These are phyloP conservation scores for Aspergillus kassunensis DNA, from an alignment of 495 filamentous ascomycete species.

Conservation along the genomic window DNA sequence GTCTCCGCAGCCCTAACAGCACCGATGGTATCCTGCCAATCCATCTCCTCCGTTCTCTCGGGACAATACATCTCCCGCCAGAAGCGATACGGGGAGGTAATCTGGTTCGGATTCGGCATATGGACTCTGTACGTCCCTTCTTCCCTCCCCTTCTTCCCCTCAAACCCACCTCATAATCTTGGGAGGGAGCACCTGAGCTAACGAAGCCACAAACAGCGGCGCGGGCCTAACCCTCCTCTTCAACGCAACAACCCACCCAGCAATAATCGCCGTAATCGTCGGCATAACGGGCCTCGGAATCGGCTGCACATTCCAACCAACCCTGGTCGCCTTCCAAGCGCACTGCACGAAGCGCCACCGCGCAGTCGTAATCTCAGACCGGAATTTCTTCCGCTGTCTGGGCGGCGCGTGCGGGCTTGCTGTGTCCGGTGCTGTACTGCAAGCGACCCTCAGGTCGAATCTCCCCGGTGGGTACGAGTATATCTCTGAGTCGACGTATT, in stretches of 20 bases:
- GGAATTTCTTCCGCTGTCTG: conserved; percentile 60
- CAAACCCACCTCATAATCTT: too few species aligned
- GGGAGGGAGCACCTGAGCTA: not conserved
- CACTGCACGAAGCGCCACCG: conserved; percentile 55
- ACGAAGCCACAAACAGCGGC: conserved; percentile 29
- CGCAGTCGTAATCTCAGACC: conserved; percentile 57
- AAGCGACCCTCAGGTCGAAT: conserved; percentile 44
- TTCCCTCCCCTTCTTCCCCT: not conserved
- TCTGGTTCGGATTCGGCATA: conserved; percentile 51
- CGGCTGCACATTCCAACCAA: conserved; percentile 58
- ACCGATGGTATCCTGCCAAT: conserved; percentile 52
- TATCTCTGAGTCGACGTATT: conserved; percentile 41
- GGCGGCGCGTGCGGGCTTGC: conserved; percentile 59
- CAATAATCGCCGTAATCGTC: conserved; percentile 51
- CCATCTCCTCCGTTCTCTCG: conserved; percentile 46
- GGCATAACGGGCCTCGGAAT: conserved; percentile 51
- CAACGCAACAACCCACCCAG: conserved; percentile 40
- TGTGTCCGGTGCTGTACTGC: conserved; percentile 54
- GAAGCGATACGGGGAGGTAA: conserved; percentile 55
- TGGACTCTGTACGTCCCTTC: conserved; percentile 45
- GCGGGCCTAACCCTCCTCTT: conserved; percentile 51
- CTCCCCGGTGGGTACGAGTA: conserved; percentile 40
- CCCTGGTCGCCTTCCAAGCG: conserved; percentile 60
- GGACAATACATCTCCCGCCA: conserved; percentile 55
- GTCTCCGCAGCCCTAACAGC: conserved; percentile 47